These are phyloP conservation scores for Pyrus bretschneideri DNA, from an alignment of 306 rosid genomes.

Conservation along the genomic window DNA sequence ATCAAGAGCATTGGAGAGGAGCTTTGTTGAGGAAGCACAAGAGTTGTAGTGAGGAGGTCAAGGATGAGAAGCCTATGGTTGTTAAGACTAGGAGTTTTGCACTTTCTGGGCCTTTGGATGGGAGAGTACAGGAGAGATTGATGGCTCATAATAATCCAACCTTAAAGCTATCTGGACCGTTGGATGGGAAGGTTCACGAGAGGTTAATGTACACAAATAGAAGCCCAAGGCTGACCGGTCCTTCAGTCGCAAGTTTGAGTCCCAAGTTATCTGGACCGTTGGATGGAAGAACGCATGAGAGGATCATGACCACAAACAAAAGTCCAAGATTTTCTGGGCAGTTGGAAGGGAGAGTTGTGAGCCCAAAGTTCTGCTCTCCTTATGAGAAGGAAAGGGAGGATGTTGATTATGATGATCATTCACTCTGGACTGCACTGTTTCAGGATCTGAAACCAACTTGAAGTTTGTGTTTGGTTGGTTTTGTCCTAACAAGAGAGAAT, in stretches of 20 bases:
- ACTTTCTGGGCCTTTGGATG: slow-evolving; percentile 31
- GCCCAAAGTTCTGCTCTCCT: slow-evolving; percentile 36
- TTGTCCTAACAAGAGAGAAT: background rate
- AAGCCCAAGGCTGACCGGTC: slow-evolving; percentile 36
- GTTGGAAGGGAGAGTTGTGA: slow-evolving; percentile 32
- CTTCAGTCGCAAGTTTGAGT: slow-evolving; percentile 31
- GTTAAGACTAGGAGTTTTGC: slow-evolving; percentile 40
- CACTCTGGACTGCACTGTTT: slow-evolving; percentile 75
- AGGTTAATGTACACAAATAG: slow-evolving; percentile 32
- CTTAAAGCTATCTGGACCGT: slow-evolving; percentile 66
- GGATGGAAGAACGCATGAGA: slow-evolving; percentile 27
- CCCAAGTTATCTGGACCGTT: slow-evolving; percentile 47
- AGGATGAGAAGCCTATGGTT: slow-evolving; percentile 26
- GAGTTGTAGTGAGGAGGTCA: background rate
- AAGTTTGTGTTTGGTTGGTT: background rate
- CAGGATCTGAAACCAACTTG: slow-evolving; percentile 85
- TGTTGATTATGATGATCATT: slow-evolving; percentile 48
- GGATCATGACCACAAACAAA: slow-evolving; percentile 8
- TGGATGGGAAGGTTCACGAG: slow-evolving; percentile 58
- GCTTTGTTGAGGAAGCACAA: slow-evolving; percentile 27
- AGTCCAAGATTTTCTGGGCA: slow-evolving; percentile 34
- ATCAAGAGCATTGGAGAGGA: slow-evolving; percentile 42
- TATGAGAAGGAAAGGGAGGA: slow-evolving; percentile 37
- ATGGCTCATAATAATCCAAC: background rate
- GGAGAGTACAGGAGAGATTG: slow-evolving; percentile 17